A percentile compares a stretch with the other conserved stretches of the same genome.
Conservation (phyloP, 768 basidiomycete species). For the Boletellus ananiceps region DNA sequence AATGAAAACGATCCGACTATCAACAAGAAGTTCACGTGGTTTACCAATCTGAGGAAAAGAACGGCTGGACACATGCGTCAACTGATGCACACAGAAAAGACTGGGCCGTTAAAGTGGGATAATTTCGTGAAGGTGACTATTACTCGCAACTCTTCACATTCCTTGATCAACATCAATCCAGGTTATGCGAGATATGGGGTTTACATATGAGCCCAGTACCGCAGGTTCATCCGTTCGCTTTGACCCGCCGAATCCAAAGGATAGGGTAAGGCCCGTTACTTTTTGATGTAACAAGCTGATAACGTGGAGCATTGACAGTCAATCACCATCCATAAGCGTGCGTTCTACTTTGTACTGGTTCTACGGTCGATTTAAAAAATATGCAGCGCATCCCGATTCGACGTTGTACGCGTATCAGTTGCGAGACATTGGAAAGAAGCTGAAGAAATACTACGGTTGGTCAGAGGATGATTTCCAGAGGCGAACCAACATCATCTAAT, state of each 20-base stretch:
- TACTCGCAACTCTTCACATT: background rate
- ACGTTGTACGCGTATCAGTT: slow-evolving; percentile 51
- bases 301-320: slow-evolving; percentile 36
- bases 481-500: slow-evolving; percentile 11
- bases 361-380: background rate
- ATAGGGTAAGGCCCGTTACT: slow-evolving; percentile 35
- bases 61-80: slow-evolving; percentile 59
- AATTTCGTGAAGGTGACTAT: slow-evolving; percentile 61
- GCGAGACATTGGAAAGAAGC: slow-evolving; percentile 49
- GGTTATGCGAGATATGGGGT: slow-evolving; percentile 80
- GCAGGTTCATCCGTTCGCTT: slow-evolving; percentile 83
- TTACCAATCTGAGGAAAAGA: slow-evolving; percentile 55
- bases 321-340: slow-evolving; percentile 77
- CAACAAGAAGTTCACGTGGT: slow-evolving; percentile 49
- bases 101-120: slow-evolving; percentile 75
- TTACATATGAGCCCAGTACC: slow-evolving; percentile 65
- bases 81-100: slow-evolving; percentile 52
- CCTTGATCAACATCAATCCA: slow-evolving; percentile 23
- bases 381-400: slow-evolving; percentile 68
- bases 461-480: slow-evolving; percentile 38
- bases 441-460: slow-evolving; percentile 70
- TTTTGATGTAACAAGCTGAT: slow-evolving; percentile 1
- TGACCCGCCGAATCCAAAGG: slow-evolving; percentile 58
- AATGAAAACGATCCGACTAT: slow-evolving; percentile 20
- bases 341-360: slow-evolving; percentile 6